Evolutionary conservation across 2,329 filamentous ascomycete genomes (phyloP).

Genomic region (Mycosphaerella sp.): DNA sequence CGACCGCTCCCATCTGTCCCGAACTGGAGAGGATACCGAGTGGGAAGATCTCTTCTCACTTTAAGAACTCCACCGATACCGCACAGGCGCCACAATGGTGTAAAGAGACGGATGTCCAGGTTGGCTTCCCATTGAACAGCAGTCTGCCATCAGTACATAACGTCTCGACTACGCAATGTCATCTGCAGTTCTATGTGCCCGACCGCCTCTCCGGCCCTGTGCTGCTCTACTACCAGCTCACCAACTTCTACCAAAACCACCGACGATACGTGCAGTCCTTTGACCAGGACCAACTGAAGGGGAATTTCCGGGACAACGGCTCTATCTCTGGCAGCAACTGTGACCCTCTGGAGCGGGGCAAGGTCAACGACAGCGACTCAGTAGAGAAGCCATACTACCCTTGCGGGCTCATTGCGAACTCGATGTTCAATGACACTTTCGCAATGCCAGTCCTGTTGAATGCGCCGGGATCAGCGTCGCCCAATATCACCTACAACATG

Average conservation of each 20-base stretch:
- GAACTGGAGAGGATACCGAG: constrained; percentile 48
- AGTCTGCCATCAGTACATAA: constrained; percentile 11
- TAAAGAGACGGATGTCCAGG: constrained; percentile 10
- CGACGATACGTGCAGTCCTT: constrained; percentile 91
- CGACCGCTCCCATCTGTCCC: constrained; percentile 45
- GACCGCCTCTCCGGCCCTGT: constrained; percentile 75
- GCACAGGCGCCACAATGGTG: constrained; percentile 30
- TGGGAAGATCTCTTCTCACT: constrained; percentile 58
- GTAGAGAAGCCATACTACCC: constrained; percentile 70
- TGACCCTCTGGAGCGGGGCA: constrained; percentile 54
- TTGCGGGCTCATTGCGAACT: constrained; percentile 94
- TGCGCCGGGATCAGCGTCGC: constrained; percentile 33
- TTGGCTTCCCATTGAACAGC: constrained; percentile 19
- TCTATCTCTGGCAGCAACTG: constrained; percentile 66
- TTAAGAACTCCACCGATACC: constrained; percentile 48
- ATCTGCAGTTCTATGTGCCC: constrained; percentile 70
- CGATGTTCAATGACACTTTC: constrained; percentile 92
- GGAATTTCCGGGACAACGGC: constrained; percentile 53
- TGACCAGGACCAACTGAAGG: constrained; percentile 74
- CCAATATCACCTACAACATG: constrained; percentile 63
- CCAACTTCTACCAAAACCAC: constrained; percentile 99
- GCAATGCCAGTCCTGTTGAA: constrained; percentile 57
- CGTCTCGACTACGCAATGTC: constrained; percentile 52
- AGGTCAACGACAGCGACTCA: constrained; percentile 33
- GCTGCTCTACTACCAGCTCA: constrained; percentile 88